phyloP scores from a whole-genome alignment of 495 filamentous ascomycete species.

The Talaromyces trachyspermus region DNA sequence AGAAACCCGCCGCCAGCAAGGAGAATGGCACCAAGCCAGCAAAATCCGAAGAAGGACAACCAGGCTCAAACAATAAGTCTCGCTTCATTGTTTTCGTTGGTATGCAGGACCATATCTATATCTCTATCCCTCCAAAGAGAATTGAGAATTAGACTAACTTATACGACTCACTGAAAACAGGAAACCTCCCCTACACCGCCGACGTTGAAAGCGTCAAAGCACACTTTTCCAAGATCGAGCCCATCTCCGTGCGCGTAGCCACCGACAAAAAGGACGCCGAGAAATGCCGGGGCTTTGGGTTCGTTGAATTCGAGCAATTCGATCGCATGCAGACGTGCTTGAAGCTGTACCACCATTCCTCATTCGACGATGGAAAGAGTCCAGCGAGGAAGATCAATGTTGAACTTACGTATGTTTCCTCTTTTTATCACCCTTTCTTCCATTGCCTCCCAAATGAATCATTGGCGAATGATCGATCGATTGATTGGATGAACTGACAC shows the following conservation, averaged over 20 bases:
- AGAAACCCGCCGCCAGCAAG: conserved; percentile 12
- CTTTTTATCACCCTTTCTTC: background rate
- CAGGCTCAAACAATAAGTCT: conserved; percentile 33
- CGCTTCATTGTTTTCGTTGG: conserved; percentile 86
- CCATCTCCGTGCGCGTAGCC: conserved; percentile 65
- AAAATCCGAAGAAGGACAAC: conserved; percentile 17
- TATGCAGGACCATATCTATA: conserved; percentile 14
- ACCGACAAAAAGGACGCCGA: conserved; percentile 60
- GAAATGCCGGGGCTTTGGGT: conserved; percentile 80
- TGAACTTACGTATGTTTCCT: conserved; percentile 67
- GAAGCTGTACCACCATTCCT: conserved; percentile 78
- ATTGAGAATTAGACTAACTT: background rate
- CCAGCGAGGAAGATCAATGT: conserved; percentile 74
- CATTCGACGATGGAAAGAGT: conserved; percentile 63
- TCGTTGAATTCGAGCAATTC: conserved; percentile 84
- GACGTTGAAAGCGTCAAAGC: conserved; percentile 55
- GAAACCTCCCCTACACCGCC: conserved; percentile 83
- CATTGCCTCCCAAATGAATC: background rate
- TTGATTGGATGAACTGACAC: conserved; percentile 10
- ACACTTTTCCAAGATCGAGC: conserved; percentile 73
- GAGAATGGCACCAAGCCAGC: no score
- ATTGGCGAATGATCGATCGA: background rate
- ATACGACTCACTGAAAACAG: no score
- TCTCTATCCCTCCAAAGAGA: background rate
- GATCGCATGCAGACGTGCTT: conserved; percentile 93